Base-by-base conservation (phyloP, 2,329 filamentous ascomycete genomes). In the Diaporthe velutina region DNA sequence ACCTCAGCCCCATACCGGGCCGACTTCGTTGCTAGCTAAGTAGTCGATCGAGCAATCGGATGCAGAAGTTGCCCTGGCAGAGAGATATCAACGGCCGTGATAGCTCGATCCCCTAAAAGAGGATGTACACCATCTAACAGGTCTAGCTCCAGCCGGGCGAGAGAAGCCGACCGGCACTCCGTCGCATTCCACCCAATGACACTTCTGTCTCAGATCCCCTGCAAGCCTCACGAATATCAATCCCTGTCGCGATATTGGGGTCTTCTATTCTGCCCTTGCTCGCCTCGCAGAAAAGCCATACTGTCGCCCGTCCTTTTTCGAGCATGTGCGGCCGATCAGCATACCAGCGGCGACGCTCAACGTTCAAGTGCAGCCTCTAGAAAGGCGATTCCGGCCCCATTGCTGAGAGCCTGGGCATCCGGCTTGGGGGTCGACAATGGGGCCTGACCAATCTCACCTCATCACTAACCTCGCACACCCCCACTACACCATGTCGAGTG, bases 191-290 rank as follows among this genome's bases (percentile, higher is more conserved):
- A 25, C 22, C 61, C 72, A 70, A 70, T 71, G 66, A 19, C 55
- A 71, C n/a, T 25, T 25, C n/a, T n/a, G 58, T 67, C 57, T 67
- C 48, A 35, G 45, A 17, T 35, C 17, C 48, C 58, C 48, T 64
- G 57, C 71, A 70, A 58, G 72, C 72, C 72, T 45, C 72, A 52
- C 54, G 54, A 74, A 61, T 54, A 58, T 25, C 55, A 12, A 64
- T 30, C 72, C 72, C 38, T 50, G 72, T 61, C 66, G 35, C 45
- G 64, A 74, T 54, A 64, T 61, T 54, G 4, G 19, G 9, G n/a
- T 19, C 9, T 38, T 54, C 28, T 55, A 64, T 25, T 25, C 72
- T 19, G n/a, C 54, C 28, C 12, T 38, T 30, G 61, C 61, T 42
- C n/a, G 57, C 45, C 61, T 33, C 40, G n/a, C 22, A 71, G 8